Conservation (phyloP, 2,329 filamentous ascomycete species). For the Pyrenophora teres region DNA sequence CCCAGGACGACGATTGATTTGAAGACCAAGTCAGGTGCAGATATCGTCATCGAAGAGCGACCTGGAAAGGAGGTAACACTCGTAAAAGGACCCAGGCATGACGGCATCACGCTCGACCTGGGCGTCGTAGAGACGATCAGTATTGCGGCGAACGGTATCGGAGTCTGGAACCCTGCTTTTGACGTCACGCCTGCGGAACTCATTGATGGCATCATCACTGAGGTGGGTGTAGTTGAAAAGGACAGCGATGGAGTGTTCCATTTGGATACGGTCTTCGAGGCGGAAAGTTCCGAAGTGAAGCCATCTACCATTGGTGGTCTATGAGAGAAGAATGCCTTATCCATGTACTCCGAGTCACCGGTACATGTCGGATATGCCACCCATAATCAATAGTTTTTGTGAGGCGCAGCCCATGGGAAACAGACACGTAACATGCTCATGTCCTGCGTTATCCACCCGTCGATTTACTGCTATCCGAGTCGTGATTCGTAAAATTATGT, state of each 20-base stretch:
- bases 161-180: conserved; percentile 96
- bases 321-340: conserved; percentile 19
- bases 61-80: conserved; percentile 80
- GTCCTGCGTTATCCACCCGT: neutral
- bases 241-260: conserved; percentile 71
- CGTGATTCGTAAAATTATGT: neutral
- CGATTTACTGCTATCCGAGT: neutral
- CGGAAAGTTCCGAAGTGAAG: conserved; percentile 27
- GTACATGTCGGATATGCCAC: neutral
- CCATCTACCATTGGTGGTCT: conserved; percentile 42
- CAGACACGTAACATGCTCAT: neutral
- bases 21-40: conserved; percentile 72
- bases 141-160: conserved; percentile 75
- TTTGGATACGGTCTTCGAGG: conserved; percentile 52
- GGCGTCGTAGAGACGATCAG: conserved; percentile 71
- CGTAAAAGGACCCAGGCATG: conserved; percentile 74
- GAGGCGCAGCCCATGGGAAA: neutral
- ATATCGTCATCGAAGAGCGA: conserved; percentile 91
- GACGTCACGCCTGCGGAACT: conserved; percentile 88
- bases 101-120: conserved; percentile 67
- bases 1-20: conserved; percentile 94
- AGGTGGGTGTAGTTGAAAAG: conserved; percentile 85
- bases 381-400: neutral
- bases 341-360: too few relatives aligned
- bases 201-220: conserved; percentile 94